A percentile compares a stretch with the other conserved stretches of the same genome.
Evolutionary conservation across 192 early-diverging fungal genomes (phyloP).

Genomic region (Gigaspora rosea): DNA sequence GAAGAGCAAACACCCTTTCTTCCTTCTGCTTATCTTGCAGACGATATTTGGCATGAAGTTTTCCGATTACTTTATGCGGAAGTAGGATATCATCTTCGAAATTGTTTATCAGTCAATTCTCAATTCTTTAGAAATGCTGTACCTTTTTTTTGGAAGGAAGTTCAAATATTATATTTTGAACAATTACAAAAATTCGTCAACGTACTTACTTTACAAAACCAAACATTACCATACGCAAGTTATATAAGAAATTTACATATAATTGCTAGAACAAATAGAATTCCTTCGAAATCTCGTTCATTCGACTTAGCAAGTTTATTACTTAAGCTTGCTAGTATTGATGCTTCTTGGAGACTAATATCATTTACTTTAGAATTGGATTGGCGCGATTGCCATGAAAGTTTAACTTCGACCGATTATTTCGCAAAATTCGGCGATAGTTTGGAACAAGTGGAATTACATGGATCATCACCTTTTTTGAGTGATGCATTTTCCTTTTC

Average conservation of each 20-base stretch:
- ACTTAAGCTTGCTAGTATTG: background rate
- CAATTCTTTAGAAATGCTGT: constrained; percentile 6
- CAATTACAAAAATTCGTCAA: background rate
- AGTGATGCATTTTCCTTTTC: constrained; percentile 9
- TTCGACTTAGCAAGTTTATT: background rate
- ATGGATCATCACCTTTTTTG: constrained; percentile 2
- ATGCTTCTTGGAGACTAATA: background rate
- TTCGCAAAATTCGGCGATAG: background rate
- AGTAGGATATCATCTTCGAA: background rate
- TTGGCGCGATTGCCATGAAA: constrained; percentile 1
- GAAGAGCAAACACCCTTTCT: no score
- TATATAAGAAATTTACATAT: constrained; percentile 2
- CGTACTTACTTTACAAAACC: background rate
- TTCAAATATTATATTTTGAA: background rate
- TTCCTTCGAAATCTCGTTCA: background rate
- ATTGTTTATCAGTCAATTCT: constrained; percentile 1
- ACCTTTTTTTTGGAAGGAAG: constrained; percentile 2
- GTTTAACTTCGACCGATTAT: background rate
- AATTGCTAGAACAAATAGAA: background rate
- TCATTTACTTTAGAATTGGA: constrained; percentile 4
- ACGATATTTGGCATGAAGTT: background rate
- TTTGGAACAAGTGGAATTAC: constrained; percentile 1
- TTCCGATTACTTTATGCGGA: background rate
- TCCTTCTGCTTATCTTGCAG: background rate
- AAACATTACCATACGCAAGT: constrained; percentile 1